phyloP scores from a whole-genome alignment of 1,284 basidiomycete genomes.

The Boletus sp. region DNA sequence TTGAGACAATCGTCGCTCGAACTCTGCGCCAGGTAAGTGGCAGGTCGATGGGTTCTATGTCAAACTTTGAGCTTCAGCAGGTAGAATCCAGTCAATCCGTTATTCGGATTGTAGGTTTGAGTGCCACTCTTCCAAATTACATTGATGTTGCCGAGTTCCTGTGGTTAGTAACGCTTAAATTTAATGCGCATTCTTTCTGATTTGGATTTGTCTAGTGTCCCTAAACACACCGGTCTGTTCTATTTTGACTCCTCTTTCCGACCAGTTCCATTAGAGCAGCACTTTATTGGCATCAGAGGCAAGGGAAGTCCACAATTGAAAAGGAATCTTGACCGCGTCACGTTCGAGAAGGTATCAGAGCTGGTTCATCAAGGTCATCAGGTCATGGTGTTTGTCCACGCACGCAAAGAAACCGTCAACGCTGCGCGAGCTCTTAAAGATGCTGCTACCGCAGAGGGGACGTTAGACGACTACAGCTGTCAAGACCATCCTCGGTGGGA shows the following conservation, averaged over 20 bases:
- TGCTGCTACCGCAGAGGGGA: slow-evolving; percentile 71
- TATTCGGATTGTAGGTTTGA: slow-evolving; percentile 98
- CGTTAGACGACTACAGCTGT: slow-evolving; percentile 75
- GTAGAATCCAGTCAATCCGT: slow-evolving; percentile 96
- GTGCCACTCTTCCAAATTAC: slow-evolving; percentile 97
- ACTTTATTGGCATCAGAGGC: slow-evolving; percentile 95
- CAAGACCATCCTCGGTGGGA: slow-evolving; percentile 73
- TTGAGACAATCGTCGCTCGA: slow-evolving; percentile 96
- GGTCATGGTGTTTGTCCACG: slow-evolving; percentile 99
- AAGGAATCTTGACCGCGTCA: slow-evolving; percentile 86
- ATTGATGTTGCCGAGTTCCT: slow-evolving; percentile 96
- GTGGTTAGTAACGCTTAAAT: slow-evolving; percentile 44
- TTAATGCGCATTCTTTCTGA: slow-evolving; percentile 1
- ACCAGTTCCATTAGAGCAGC: slow-evolving; percentile 95
- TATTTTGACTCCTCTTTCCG: slow-evolving; percentile 98
- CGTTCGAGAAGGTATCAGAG: slow-evolving; percentile 87
- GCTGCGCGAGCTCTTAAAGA: slow-evolving; percentile 85
- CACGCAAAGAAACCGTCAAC: slow-evolving; percentile 97
- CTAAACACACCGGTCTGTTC: slow-evolving; percentile 88
- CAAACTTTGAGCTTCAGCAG: slow-evolving; percentile 36
- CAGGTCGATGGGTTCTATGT: neutral
- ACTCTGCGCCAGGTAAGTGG: slow-evolving; percentile 79
- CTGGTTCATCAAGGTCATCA: slow-evolving; percentile 89
- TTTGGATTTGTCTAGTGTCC: slow-evolving; percentile 57
- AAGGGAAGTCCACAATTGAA: slow-evolving; percentile 78